These are phyloP conservation scores for Trichoderma reesei DNA, from an alignment of 495 filamentous ascomycete genomes.

Conservation along the genomic window DNA sequence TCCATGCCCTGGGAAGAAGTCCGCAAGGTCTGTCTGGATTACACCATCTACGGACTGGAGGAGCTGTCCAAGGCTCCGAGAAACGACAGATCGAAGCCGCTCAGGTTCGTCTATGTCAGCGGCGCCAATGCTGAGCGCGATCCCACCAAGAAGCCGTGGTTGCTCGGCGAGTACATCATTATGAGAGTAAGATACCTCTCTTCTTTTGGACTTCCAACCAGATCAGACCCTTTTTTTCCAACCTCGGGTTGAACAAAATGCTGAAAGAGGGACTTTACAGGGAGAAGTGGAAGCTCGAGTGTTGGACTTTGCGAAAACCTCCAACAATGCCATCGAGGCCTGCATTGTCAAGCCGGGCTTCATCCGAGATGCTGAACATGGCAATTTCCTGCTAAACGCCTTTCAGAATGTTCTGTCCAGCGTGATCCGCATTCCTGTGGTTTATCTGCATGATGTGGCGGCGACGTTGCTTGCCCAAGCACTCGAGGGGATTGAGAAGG, in stretches of 20 bases:
- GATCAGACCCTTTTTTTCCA: neutral
- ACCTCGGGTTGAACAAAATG: neutral
- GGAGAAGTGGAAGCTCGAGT: conserved; percentile 35
- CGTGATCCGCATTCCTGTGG: conserved; percentile 22
- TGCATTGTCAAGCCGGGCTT: conserved; percentile 35
- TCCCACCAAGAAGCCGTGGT: conserved; percentile 24
- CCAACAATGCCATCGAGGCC: conserved; percentile 23
- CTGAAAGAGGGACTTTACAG: conserved; percentile 17
- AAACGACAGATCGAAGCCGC: conserved; percentile 16
- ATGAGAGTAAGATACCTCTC: conserved; percentile 25
- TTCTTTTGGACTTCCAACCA: neutral
- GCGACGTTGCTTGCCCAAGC: conserved; percentile 36
- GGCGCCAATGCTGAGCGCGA: conserved; percentile 30
- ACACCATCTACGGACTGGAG: conserved; percentile 30
- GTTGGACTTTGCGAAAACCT: conserved; percentile 25
- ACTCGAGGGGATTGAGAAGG: conserved; percentile 36
- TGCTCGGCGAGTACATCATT: conserved; percentile 30
- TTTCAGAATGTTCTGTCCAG: neutral
- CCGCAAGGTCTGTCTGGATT: conserved; percentile 33
- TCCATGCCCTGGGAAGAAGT: conserved; percentile 27
- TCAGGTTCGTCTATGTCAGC: conserved; percentile 41
- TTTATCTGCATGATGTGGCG: conserved; percentile 29
- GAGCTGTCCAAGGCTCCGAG: conserved; percentile 22
- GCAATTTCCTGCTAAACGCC: conserved; percentile 9
- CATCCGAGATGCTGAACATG: conserved; percentile 19